Conservation (phyloP, 2,329 filamentous ascomycete species). For the Ascosphaera acerosa region DNA sequence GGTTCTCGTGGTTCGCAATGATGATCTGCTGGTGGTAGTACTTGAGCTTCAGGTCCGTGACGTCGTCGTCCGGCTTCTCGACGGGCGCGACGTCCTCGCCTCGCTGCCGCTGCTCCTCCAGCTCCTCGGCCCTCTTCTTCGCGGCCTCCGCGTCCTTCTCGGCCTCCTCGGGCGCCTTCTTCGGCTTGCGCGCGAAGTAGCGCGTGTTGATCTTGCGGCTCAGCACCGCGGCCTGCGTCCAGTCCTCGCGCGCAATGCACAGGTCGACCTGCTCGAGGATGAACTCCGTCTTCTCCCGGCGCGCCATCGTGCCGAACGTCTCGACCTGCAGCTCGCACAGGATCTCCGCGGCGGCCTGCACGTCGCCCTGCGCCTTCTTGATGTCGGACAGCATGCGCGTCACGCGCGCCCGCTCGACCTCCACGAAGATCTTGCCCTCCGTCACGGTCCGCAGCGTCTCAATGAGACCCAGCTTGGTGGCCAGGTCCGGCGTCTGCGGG, state of each 20-base stretch:
- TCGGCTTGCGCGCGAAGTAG: constrained; percentile 72
- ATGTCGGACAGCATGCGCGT: constrained; percentile 91
- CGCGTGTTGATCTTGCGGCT: constrained; percentile 91
- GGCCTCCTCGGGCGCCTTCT: constrained; percentile 70
- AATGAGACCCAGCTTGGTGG: constrained; percentile 80
- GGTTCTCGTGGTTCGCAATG: constrained; percentile 86
- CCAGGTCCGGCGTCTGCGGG: constrained; percentile 57
- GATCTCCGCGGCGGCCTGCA: constrained; percentile 72
- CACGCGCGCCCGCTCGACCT: constrained; percentile 88
- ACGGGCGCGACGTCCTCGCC: constrained; percentile 53
- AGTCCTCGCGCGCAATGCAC: constrained; percentile 88
- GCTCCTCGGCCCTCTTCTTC: constrained; percentile 51
- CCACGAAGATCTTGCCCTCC: constrained; percentile 98
- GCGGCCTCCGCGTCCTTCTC: constrained; percentile 76
- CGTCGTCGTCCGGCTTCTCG: constrained; percentile 51
- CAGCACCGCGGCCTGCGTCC: constrained; percentile 83
- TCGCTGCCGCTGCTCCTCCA: too few species aligned
- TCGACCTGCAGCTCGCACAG: constrained; percentile 95
- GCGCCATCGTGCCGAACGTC: constrained; percentile 94
- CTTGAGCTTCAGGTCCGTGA: constrained; percentile 81
- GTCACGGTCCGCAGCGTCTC: constrained; percentile 90
- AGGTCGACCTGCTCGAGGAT: constrained; percentile 85
- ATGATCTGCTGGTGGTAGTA: constrained; percentile 97
- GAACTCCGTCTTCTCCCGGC: constrained; percentile 95
- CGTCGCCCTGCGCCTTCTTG: constrained; percentile 85